Conservation (phyloP, 2,329 filamentous ascomycete genomes). For the Bertia moriformis region DNA sequence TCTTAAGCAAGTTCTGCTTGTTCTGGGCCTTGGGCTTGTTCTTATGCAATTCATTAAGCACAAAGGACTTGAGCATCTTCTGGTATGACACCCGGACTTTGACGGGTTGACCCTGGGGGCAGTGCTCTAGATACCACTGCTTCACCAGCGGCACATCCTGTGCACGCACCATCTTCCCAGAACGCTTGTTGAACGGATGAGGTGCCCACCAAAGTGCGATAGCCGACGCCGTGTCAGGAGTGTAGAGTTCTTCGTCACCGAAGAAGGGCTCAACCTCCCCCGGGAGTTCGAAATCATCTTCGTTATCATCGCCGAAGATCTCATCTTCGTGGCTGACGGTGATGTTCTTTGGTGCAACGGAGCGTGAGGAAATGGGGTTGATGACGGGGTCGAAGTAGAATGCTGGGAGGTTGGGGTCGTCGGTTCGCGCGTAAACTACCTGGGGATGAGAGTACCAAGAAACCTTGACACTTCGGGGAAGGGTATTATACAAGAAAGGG, state of each 20-base stretch:
- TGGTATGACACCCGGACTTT: slow-evolving; percentile 98
- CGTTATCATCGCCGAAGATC: slow-evolving; percentile 69
- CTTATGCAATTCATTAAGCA: slow-evolving; percentile 92
- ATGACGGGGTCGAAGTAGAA: slow-evolving; percentile 98
- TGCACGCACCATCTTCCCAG: slow-evolving; percentile 87
- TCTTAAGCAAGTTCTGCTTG: slow-evolving; percentile 80
- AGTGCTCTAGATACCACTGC: slow-evolving; percentile 96
- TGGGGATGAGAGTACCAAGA: slow-evolving; percentile 92
- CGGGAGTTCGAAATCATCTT: slow-evolving; percentile 72
- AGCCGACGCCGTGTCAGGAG: slow-evolving; percentile 74
- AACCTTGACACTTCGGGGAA: slow-evolving; percentile 83
- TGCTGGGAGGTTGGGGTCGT: slow-evolving; percentile 77
- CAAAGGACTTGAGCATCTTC: slow-evolving; percentile 89
- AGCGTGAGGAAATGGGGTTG: slow-evolving; percentile 90
- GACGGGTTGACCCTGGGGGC: slow-evolving; percentile 77
- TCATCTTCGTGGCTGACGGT: slow-evolving; percentile 84
- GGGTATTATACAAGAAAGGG: slow-evolving; percentile 88
- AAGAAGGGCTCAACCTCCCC: slow-evolving; percentile 74
- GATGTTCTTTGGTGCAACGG: slow-evolving; percentile 88
- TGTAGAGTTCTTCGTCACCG: slow-evolving; percentile 76
- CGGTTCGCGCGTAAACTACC: slow-evolving; percentile 74
- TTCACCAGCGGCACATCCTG: slow-evolving; percentile 95
- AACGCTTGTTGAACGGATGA: slow-evolving; percentile 85
- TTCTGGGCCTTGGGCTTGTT: slow-evolving; percentile 90
- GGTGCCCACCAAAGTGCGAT: slow-evolving; percentile 97